phyloP scores from a whole-genome alignment of 2,329 filamentous ascomycete species.

The Berkeleyomyces rouxiae region DNA sequence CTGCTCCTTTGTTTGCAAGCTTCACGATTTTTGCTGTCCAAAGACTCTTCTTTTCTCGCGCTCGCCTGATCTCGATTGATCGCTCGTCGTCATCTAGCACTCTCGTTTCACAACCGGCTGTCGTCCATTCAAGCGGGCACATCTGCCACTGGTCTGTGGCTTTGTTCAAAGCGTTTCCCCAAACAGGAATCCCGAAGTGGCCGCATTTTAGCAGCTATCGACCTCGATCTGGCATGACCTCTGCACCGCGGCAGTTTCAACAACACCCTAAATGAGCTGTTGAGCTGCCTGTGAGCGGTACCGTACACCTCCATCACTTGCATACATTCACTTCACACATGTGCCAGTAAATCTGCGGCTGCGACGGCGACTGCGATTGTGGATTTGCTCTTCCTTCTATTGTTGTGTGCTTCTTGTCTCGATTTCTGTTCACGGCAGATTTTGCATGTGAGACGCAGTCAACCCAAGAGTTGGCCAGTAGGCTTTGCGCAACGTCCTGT shows the following conservation, averaged over 20 bases:
- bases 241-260: not conserved
- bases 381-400: not conserved
- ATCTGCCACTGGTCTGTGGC: not conserved
- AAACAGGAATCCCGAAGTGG: slow-evolving; percentile 1
- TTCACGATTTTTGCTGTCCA: not conserved
- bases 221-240: slow-evolving; percentile 2
- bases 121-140: not conserved
- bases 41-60: not conserved
- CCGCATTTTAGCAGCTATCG: not conserved
- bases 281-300: not conserved
- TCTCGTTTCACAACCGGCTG: not conserved
- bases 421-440: not conserved
- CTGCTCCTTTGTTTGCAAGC: not conserved
- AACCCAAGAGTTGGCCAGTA: not conserved
- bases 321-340: not conserved
- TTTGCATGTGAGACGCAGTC: not conserved
- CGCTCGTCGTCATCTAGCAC: not conserved
- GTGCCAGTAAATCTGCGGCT: not conserved
- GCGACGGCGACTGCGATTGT: not conserved
- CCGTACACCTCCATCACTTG: not conserved
- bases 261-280: not conserved
- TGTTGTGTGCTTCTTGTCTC: not conserved
- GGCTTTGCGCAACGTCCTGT: not conserved
- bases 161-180: not conserved
- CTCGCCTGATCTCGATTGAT: not conserved